Base-by-base conservation (phyloP, 495 filamentous ascomycete species). In the Halenospora varia region DNA sequence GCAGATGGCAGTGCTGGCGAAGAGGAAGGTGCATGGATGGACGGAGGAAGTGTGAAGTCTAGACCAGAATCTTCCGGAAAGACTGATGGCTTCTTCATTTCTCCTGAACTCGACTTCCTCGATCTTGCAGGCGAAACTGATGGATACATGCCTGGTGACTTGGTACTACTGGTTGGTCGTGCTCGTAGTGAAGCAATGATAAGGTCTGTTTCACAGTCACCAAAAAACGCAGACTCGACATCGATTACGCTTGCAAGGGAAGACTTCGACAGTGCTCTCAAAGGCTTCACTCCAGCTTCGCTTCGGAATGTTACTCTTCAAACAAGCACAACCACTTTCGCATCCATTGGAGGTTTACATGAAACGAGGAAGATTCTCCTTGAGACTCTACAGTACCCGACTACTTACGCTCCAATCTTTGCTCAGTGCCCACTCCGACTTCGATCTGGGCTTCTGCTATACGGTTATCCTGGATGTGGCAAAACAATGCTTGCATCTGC, bases 351-450 rank as follows among this genome's bases (percentile, higher is more conserved):
- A 48, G 94, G 94, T 11, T 76, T 98, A 10, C 82, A 83, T 17
- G 82, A 88, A 59, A 97, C 94, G 1, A 87, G 94, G 3, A 82
- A 89, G 57, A 91, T 85, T 52, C 80, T 98, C 20, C 75, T 98
- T 10, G 95, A 98, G 73, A 98, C 94, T 0, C 77, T 98, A 2
- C 89, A 97, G 71, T 98, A 97, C 66, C 94, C 94, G 0, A 98
- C 94, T 11, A 96, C 92, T 57, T 98, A 98, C 70, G 95, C 95
- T 0, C 94, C 94, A 1, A 97, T 98, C 63, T 98, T 98, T 64
- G 90, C 92, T 2, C 87, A 93, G 56, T 98, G 93, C 64, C 95
- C 94, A 4, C 78, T 98, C 2, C 90, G 94, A 19, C 76, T 98
- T 0, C 89, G 94, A 11, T 97, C 92, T 19, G 94, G 94, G 44